phyloP scores from a whole-genome alignment of 805 yeast species.

The Suhomyces sp. region DNA sequence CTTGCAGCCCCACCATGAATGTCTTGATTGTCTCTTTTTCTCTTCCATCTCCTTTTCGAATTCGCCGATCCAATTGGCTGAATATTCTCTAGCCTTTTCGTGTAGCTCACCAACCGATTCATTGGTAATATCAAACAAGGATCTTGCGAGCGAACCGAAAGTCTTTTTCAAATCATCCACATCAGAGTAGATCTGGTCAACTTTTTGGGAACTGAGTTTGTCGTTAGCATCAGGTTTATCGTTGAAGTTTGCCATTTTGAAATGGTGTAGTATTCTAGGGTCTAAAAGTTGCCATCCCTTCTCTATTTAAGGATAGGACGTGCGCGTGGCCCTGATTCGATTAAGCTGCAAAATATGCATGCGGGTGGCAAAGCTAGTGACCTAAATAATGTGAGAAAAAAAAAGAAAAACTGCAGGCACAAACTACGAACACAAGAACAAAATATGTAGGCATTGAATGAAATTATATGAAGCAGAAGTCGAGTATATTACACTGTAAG shows the following conservation, averaged over 20 bases:
- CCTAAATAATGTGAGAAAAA: neutral
- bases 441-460: neutral
- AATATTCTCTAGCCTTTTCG: constrained; percentile 18
- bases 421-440: neutral
- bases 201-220: constrained; percentile 13
- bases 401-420: neutral
- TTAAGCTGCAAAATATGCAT: neutral
- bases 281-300: neutral
- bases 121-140: constrained; percentile 22
- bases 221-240: constrained; percentile 2
- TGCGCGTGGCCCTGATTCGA: neutral
- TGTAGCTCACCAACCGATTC: constrained; percentile 23
- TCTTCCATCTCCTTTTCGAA: constrained; percentile 3
- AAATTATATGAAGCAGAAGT: neutral
- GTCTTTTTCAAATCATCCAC: constrained; percentile 25
- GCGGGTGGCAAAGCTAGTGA: neutral
- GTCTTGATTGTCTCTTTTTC: neutral
- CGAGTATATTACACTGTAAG: neutral
- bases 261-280: neutral
- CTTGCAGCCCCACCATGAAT: neutral
- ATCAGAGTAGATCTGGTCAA: constrained; percentile 21
- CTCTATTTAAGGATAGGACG: neutral
- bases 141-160: constrained; percentile 24
- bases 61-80: constrained; percentile 16
- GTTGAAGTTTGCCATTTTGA: neutral